Conservation (phyloP, 768 basidiomycete species). For the Infundibulicybe gibba region DNA sequence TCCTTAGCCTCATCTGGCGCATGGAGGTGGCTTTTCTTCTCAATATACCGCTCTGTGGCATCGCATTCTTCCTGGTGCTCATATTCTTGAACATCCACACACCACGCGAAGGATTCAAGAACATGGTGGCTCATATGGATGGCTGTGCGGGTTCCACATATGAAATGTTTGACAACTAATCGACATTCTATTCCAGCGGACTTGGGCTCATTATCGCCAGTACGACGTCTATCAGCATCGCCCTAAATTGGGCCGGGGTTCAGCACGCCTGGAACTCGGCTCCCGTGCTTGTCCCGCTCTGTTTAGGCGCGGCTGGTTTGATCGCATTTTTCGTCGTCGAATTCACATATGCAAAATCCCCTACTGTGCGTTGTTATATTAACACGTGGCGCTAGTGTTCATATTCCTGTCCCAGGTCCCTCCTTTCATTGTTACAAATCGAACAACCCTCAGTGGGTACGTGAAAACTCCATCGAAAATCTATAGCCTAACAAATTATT, state of each 20-base stretch:
- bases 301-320: constrained; percentile 36
- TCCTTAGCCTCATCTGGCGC: constrained; percentile 21
- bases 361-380: no score
- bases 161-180: constrained; percentile 5
- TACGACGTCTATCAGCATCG: constrained; percentile 29
- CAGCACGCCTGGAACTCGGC: constrained; percentile 35
- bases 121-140: constrained; percentile 33
- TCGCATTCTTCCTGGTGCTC: constrained; percentile 5
- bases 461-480: no score
- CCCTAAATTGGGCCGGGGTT: constrained; percentile 47
- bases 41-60: constrained; percentile 9
- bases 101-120: constrained; percentile 17
- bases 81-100: constrained; percentile 11
- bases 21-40: constrained; percentile 43
- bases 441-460: no score
- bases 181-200: constrained; percentile 25
- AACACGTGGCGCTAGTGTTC: no score
- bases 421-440: no score
- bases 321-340: constrained; percentile 39
- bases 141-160: constrained; percentile 27
- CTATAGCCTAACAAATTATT: no score
- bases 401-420: no score
- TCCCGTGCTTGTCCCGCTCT: constrained; percentile 39
- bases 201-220: constrained; percentile 34
- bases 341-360: neutral